Evolutionary conservation across 192 early-diverging fungal species (phyloP).

Genomic region (Backusella luteola): DNA sequence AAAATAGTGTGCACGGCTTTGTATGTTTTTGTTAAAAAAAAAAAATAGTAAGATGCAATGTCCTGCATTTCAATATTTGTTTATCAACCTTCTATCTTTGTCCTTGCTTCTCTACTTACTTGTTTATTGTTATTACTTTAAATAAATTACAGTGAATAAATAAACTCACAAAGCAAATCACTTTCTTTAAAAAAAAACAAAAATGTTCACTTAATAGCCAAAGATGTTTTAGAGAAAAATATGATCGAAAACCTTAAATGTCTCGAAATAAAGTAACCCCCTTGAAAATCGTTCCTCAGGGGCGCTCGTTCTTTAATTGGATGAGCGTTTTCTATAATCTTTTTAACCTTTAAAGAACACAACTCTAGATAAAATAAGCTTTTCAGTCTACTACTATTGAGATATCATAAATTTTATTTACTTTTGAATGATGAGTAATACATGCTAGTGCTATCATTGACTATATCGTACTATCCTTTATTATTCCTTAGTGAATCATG

Average conservation of each 20-base stretch:
- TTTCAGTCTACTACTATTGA: background rate
- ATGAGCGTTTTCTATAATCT: background rate
- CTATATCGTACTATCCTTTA: background rate
- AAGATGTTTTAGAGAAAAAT: background rate
- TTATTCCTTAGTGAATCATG: background rate
- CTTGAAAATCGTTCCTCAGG: background rate
- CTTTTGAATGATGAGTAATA: background rate
- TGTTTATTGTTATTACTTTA: background rate
- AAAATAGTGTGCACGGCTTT: conserved; percentile 1
- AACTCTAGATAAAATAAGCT: background rate
- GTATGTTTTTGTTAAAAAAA: background rate
- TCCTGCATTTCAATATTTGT: background rate
- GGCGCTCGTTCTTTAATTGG: background rate
- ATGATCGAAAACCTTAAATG: background rate
- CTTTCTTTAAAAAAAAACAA: background rate
- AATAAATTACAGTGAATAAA: background rate
- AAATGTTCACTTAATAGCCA: background rate
- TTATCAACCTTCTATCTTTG: background rate
- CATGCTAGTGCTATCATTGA: background rate
- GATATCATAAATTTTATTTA: background rate
- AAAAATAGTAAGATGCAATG: background rate
- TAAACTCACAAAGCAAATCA: background rate
- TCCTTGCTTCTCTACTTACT: background rate
- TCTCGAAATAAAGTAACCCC: background rate
- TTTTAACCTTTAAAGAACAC: background rate